These are phyloP conservation scores for Carex parvula DNA, from an alignment of 176 grass and related monocot species.

Conservation along the genomic window DNA sequence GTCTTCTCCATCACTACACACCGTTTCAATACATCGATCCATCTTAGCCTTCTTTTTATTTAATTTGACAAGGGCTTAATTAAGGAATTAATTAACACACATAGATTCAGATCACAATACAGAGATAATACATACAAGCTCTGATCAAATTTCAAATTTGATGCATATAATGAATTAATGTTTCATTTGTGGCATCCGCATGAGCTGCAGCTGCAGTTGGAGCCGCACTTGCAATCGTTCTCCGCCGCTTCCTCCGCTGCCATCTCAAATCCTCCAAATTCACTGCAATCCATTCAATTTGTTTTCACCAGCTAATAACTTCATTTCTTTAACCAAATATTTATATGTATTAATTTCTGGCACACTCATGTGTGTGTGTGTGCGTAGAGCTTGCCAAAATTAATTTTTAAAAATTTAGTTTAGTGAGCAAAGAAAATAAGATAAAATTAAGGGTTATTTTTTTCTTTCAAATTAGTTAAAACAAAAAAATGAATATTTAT, in stretches of 20 bases:
- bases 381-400: too few relatives aligned
- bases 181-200: conserved; percentile 14
- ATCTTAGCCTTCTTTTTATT: background rate
- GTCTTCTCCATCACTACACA: too few relatives aligned
- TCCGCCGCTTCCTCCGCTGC: background rate
- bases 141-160: background rate
- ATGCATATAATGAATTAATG: background rate
- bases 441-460: too few relatives aligned
- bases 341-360: too few relatives aligned
- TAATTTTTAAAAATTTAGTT: too few relatives aligned
- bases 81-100: too few relatives aligned
- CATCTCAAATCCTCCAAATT: conserved; percentile 33
- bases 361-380: too few relatives aligned
- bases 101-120: background rate
- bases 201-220: conserved; percentile 26
- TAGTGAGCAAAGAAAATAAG: background rate
- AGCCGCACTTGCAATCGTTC: conserved; percentile 32
- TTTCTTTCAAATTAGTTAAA: too few relatives aligned
- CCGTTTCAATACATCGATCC: too few relatives aligned
- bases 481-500: background rate
- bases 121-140: background rate
- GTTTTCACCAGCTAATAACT: too few relatives aligned
- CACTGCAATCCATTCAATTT: background rate
- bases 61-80: background rate
- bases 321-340: too few relatives aligned